phyloP scores from a whole-genome alignment of 2,329 filamentous ascomycete genomes.

The Claviceps sp. region DNA sequence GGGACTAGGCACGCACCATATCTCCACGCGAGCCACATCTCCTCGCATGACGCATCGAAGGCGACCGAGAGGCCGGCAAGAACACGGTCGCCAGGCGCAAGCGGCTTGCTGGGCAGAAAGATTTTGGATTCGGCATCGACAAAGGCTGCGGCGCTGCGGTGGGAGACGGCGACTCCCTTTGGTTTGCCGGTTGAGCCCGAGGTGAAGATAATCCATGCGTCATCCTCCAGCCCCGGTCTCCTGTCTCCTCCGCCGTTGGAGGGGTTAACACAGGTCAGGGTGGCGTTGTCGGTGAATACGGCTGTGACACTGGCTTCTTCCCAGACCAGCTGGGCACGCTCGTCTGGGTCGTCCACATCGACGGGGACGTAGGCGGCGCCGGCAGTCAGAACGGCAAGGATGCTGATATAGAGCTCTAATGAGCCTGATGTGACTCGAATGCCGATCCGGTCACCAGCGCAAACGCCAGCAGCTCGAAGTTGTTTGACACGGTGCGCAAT shows the following conservation, averaged over 20 bases:
- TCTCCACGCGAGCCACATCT: slow-evolving; percentile 13
- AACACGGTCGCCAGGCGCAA: slow-evolving; percentile 11
- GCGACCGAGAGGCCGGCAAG: slow-evolving; percentile 12
- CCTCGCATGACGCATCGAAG: slow-evolving; percentile 13
- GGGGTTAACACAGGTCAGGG: slow-evolving; percentile 5
- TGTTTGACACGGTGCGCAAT: slow-evolving; percentile 4
- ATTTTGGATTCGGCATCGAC: slow-evolving; percentile 12
- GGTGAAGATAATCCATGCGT: slow-evolving; percentile 15
- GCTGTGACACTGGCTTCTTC: slow-evolving; percentile 8
- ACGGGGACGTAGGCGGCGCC: slow-evolving; percentile 12
- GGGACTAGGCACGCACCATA: slow-evolving; percentile 12
- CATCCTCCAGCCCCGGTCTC: slow-evolving; percentile 7
- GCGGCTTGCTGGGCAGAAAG: slow-evolving; percentile 9
- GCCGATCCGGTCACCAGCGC: slow-evolving; percentile 9
- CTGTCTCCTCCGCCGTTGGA: not conserved
- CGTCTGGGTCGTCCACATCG: slow-evolving; percentile 11
- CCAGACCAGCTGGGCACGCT: slow-evolving; percentile 11
- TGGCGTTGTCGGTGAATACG: slow-evolving; percentile 8
- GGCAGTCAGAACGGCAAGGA: slow-evolving; percentile 9
- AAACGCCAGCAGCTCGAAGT: slow-evolving; percentile 6
- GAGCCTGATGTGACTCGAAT: slow-evolving; percentile 10
- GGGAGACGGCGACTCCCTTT: slow-evolving; percentile 13
- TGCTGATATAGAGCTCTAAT: slow-evolving; percentile 9
- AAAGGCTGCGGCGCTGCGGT: slow-evolving; percentile 13
- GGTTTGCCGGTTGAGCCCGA: slow-evolving; percentile 12